Evolutionary conservation across 176 grass and related monocot genomes (phyloP).

Genomic region (Avena eriantha): DNA sequence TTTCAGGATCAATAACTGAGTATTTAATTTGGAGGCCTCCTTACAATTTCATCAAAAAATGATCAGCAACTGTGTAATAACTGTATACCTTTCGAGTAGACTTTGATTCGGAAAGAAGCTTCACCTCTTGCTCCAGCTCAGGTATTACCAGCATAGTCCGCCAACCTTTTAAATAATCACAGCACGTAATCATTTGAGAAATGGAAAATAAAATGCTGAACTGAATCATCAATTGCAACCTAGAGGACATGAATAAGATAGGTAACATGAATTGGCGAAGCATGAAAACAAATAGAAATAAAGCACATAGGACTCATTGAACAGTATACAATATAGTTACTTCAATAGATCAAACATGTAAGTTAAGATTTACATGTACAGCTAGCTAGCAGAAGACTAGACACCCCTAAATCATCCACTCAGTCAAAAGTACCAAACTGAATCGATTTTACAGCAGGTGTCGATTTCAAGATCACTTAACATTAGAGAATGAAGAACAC

Average conservation of each 20-base stretch:
- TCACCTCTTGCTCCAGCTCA: conserved; percentile 88
- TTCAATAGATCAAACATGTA: conserved; percentile 19
- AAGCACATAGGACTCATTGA: background rate
- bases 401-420: background rate
- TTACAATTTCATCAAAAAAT: background rate
- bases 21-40: background rate
- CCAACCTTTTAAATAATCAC: conserved; percentile 67
- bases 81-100: conserved; percentile 73
- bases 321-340: background rate
- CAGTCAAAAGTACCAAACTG: conserved; percentile 13
- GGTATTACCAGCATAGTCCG: conserved; percentile 99
- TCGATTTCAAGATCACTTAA: background rate
- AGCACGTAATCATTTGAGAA: conserved; percentile 27
- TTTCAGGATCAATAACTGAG: conserved; percentile 4
- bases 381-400: conserved; percentile 3
- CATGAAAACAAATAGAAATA: background rate
- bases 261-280: background rate
- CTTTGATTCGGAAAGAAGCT: conserved; percentile 74
- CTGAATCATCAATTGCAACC: conserved; percentile 4
- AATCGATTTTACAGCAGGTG: background rate
- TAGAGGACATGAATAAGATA: conserved; percentile 12
- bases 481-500: conserved; percentile 25
- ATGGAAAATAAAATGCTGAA: conserved; percentile 38
- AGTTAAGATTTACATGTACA: background rate
- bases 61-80: background rate